phyloP scores from a whole-genome alignment of 345 rosid genomes.

The Stellera chamaejasme region DNA sequence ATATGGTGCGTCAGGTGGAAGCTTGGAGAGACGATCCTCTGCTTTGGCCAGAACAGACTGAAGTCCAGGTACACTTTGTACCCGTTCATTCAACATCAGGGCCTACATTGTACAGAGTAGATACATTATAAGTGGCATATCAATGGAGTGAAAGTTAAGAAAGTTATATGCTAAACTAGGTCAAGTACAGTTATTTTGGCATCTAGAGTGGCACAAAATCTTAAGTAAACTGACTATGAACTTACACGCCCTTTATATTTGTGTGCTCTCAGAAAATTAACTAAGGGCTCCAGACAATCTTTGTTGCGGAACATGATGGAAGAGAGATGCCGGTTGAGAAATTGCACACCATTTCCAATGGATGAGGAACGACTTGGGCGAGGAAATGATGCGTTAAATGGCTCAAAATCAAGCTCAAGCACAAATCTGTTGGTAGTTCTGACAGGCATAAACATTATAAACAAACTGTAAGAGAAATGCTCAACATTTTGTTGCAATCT shows the following conservation, averaged over 20 bases:
- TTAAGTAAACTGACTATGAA: constrained; percentile 7
- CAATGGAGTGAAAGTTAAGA: neutral
- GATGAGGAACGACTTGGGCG: constrained; percentile 89
- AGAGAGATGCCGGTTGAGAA: constrained; percentile 94
- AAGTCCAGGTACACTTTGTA: constrained; percentile 53
- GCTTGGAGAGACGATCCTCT: constrained; percentile 78
- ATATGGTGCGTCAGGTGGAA: constrained; percentile 56
- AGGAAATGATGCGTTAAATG: constrained; percentile 83
- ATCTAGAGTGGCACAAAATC: neutral
- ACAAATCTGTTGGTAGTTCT: constrained; percentile 38
- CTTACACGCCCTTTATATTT: constrained; percentile 89
- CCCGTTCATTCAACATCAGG: constrained; percentile 92
- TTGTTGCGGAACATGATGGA: constrained; percentile 90
- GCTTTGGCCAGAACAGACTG: constrained; percentile 67
- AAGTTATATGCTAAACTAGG: no score
- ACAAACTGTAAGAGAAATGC: neutral
- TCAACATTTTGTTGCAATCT: neutral
- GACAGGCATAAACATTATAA: neutral
- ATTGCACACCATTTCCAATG: constrained; percentile 98
- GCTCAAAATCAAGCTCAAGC: constrained; percentile 98
- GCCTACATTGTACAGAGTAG: constrained; percentile 32
- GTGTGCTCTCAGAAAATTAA: constrained; percentile 77
- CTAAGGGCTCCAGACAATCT: constrained; percentile 84
- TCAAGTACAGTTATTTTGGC: neutral
- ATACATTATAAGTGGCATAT: neutral